phyloP scores from a whole-genome alignment of 225 moss, liverwort and hornwort species.

The Lunularia cruciata region DNA sequence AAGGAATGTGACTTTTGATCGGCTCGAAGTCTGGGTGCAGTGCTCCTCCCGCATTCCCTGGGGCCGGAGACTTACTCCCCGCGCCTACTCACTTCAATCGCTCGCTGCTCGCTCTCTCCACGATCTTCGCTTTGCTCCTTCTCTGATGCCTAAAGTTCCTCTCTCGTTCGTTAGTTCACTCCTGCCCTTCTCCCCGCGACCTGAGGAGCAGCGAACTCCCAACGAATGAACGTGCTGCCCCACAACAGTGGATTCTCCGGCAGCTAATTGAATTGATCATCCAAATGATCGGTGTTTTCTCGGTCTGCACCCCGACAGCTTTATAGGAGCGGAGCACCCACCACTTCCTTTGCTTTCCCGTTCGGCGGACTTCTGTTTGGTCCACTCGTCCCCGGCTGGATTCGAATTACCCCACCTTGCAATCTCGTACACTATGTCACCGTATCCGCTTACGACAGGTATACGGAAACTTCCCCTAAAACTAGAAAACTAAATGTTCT shows the following conservation, averaged over 20 bases:
- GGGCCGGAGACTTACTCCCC: neutral
- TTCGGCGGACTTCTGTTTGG: no score
- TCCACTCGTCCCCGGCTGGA: no score
- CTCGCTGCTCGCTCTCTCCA: conserved; percentile 6
- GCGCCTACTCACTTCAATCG: neutral
- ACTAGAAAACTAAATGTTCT: no score
- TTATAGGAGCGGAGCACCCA: no score
- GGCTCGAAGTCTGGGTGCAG: no score
- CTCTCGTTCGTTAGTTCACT: neutral
- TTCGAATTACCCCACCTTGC: no score
- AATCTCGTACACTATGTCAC: no score
- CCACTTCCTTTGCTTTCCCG: no score
- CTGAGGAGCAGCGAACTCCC: neutral
- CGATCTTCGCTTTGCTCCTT: conserved; percentile 5
- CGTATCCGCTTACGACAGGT: no score
- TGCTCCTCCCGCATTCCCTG: no score
- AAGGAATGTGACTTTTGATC: neutral
- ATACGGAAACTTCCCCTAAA: no score
- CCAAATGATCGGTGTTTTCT: neutral
- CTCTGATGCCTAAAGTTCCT: neutral
- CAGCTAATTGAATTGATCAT: no score
- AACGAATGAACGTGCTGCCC: conserved; percentile 13
- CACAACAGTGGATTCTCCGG: neutral
- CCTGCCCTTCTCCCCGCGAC: neutral
- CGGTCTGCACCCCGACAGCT: conserved; percentile 9